These are phyloP conservation scores for Geotrichum cucujoidarum DNA, from an alignment of 1,139 yeast species.

Conservation along the genomic window DNA sequence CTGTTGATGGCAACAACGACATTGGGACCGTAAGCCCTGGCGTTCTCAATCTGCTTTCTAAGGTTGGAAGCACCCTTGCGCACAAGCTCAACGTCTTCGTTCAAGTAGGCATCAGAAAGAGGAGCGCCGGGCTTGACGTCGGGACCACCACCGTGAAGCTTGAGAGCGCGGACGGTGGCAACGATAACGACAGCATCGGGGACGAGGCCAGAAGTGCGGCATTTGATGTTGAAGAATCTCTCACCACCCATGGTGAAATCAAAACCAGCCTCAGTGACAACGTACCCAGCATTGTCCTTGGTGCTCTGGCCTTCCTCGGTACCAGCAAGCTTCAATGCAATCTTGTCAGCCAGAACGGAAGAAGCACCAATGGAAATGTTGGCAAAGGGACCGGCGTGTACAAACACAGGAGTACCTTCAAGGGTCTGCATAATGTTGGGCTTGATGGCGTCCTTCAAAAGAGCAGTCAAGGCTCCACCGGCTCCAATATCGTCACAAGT, in stretches of 20 bases:
- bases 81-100: slow-evolving; percentile 80
- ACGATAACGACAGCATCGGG: slow-evolving; percentile 95
- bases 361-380: slow-evolving; percentile 92
- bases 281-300: slow-evolving; percentile 74
- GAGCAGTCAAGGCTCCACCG: slow-evolving; percentile 95
- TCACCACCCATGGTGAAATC: slow-evolving; percentile 99
- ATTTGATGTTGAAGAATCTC: slow-evolving; percentile 91
- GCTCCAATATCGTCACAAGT: slow-evolving; percentile 96
- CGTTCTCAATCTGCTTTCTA: slow-evolving; percentile 87
- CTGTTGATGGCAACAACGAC: slow-evolving; percentile 95
- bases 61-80: slow-evolving; percentile 83
- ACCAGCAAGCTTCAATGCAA: slow-evolving; percentile 91
- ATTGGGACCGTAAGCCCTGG: slow-evolving; percentile 80
- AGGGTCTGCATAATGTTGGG: slow-evolving; percentile 97
- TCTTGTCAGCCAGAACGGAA: slow-evolving; percentile 88
- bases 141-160: slow-evolving; percentile 97
- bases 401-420: slow-evolving; percentile 97
- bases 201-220: slow-evolving; percentile 81
- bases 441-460: slow-evolving; percentile 93
- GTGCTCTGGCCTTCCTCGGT: slow-evolving; percentile 49
- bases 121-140: slow-evolving; percentile 95
- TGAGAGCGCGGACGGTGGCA: slow-evolving; percentile 94
- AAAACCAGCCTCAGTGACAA: slow-evolving; percentile 96
- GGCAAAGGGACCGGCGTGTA: slow-evolving; percentile 98
- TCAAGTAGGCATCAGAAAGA: slow-evolving; percentile 76